These are phyloP conservation scores for Coemansia asiatica DNA, from an alignment of 192 early-diverging fungal species.

Conservation along the genomic window DNA sequence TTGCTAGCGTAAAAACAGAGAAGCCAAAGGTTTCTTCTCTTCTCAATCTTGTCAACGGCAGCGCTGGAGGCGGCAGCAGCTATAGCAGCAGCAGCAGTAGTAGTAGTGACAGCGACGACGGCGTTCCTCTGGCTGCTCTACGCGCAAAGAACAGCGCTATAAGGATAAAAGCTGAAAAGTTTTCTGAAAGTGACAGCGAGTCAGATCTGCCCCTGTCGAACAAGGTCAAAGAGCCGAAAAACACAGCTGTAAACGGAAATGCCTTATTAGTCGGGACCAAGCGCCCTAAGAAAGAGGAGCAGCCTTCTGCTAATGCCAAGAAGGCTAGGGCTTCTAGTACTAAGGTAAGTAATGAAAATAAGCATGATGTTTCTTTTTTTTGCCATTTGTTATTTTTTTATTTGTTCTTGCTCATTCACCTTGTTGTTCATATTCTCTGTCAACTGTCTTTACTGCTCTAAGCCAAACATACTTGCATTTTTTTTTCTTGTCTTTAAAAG, in stretches of 20 bases:
- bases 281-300: slow-evolving; percentile 9
- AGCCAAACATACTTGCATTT: not conserved
- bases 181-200: slow-evolving; percentile 26
- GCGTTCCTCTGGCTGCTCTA: slow-evolving; percentile 39
- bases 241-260: not conserved
- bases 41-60: not conserved
- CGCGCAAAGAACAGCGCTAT: slow-evolving; percentile 2
- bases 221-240: slow-evolving; percentile 23
- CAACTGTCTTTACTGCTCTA: not conserved
- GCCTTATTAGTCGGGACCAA: slow-evolving; percentile 4
- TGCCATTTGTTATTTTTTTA: not conserved
- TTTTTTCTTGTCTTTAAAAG: not conserved
- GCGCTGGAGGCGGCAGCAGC: slow-evolving; percentile 9
- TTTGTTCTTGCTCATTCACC: not conserved
- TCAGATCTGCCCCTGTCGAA: slow-evolving; percentile 48
- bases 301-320: not conserved
- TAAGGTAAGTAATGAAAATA: slow-evolving; percentile 10
- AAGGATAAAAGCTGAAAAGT: not conserved
- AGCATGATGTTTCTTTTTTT: not conserved
- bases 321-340: slow-evolving; percentile 17
- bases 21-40: not conserved
- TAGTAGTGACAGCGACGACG: slow-evolving; percentile 37
- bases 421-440: not conserved
- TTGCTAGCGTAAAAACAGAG: slow-evolving; percentile 14
- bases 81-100: slow-evolving; percentile 24